Conservation (phyloP, 2,329 filamentous ascomycete species). For the Waltergamsia citrina region DNA sequence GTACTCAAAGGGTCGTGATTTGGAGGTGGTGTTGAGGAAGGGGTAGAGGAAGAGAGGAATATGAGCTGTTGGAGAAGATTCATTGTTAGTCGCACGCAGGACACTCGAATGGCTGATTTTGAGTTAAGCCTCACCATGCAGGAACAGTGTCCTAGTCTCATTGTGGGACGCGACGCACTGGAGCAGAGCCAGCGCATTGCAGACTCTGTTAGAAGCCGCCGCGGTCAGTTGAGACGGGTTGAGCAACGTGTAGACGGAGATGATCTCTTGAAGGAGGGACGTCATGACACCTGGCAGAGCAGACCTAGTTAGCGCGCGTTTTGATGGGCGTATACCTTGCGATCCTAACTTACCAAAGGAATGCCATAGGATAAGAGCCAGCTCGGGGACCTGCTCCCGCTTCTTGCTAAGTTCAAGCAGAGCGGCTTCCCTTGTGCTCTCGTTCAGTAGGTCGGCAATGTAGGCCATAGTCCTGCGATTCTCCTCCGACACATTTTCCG, state of each 20-base stretch:
- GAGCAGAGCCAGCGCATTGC: conserved; percentile 88
- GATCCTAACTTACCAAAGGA: conserved; percentile 82
- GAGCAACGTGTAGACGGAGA: conserved; percentile 92
- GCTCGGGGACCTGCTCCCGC: conserved; percentile 91
- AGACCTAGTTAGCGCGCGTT: conserved; percentile 8
- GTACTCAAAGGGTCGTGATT: conserved; percentile 95
- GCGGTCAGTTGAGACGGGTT: conserved; percentile 96
- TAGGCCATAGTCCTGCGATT: conserved; percentile 87
- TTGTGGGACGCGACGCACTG: conserved; percentile 98
- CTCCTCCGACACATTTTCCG: conserved; percentile 74
- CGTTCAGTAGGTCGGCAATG: conserved; percentile 85
- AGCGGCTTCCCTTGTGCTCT: conserved; percentile 78
- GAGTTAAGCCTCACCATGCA: conserved; percentile 59
- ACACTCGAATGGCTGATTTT: not conserved
- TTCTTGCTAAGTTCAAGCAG: conserved; percentile 97
- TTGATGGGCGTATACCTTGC: too few species aligned
- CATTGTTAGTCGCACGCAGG: conserved; percentile 7
- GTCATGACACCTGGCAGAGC: conserved; percentile 85
- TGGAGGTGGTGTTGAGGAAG: conserved; percentile 97
- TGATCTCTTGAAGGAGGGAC: conserved; percentile 93
- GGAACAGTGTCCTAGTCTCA: conserved; percentile 85
- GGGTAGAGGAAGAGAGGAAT: conserved; percentile 97
- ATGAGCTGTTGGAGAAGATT: conserved; percentile 67
- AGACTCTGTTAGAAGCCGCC: conserved; percentile 93
- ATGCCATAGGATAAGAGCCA: conserved; percentile 95